Percentiles rank a stretch among this genome's conserved stretches.
phyloP scores from a whole-genome alignment of 2,329 filamentous ascomycete species.

The Neofusicoccum umdonicola region DNA sequence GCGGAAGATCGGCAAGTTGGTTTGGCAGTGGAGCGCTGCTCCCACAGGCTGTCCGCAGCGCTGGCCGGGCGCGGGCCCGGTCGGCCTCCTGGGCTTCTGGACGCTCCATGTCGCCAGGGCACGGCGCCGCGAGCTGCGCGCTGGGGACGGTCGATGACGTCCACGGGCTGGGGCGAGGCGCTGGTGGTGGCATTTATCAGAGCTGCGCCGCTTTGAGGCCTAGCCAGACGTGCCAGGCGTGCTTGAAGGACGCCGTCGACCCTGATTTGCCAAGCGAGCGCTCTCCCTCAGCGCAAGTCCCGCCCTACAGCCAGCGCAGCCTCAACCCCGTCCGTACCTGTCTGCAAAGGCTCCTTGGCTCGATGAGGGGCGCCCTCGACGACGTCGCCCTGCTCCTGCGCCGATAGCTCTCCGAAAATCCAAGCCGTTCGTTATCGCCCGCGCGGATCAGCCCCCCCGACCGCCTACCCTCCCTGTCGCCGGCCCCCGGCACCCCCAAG shows the following conservation, averaged over 20 bases:
- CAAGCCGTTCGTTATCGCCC: conserved; percentile 10
- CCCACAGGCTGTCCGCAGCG: background rate
- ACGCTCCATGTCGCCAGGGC: background rate
- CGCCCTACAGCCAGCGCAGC: conserved; percentile 16
- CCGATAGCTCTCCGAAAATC: background rate
- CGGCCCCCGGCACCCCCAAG: conserved; percentile 10
- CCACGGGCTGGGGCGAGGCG: background rate
- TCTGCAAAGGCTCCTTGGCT: conserved; percentile 5
- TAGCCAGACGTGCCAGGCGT: background rate
- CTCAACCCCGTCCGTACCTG: conserved; percentile 13
- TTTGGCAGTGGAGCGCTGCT: background rate
- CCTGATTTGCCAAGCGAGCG: conserved; percentile 15
- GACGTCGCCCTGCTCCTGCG: conserved; percentile 10
- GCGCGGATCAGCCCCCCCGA: conserved; percentile 13
- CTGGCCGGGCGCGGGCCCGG: background rate
- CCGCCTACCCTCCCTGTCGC: conserved; percentile 14
- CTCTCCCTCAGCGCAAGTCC: conserved; percentile 15
- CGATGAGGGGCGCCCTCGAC: conserved; percentile 2
- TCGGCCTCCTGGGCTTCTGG: background rate
- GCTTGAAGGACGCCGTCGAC: conserved; percentile 5
- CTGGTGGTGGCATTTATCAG: background rate
- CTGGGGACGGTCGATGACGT: background rate
- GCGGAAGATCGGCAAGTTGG: conserved; percentile 17
- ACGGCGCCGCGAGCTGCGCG: background rate
- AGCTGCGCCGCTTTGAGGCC: background rate